Evolutionary conservation across 352 stramenopile genomes (phyloP), one percentile per base, ranked within the genome.

Genomic region (Phytopythium sindhum): DNA sequence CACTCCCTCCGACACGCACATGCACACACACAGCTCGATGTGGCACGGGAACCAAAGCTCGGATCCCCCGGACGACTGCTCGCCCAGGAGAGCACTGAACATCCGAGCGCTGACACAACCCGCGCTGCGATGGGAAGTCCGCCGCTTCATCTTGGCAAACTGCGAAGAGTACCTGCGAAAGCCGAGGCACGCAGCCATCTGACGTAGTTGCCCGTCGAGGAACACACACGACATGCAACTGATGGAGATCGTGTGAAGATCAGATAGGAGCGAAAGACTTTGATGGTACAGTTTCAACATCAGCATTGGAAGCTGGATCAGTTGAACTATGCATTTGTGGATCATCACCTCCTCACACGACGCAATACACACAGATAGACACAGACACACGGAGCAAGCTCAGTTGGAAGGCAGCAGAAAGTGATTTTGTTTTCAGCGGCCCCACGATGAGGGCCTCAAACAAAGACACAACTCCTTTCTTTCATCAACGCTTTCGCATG

Each of bases 391-490:
- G 21, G 5, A 12, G 42, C 73, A 86, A 88, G 81, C 81, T 90
- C 81, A 88, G 81, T 90, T 83, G 81, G 79, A 90, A 90, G 81
- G 81, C 81, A 90, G 80, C 81, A 90, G 81, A 90, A 90, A 90
- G 78, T 88, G 75, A 79, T 85, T 81, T 75, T 84, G 73, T 78
- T 86, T 88, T 88, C 77, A 86, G 65, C 57, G 52, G 73, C 67
- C 66, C 71, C 64, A 76, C 64, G 62, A 77, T 72, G 66, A 78
- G 68, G 52, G 61, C 70, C 60, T 88, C 77, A 87, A 65, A 84
- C 73, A 86, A 84, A 86, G 68, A 88, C 72, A 86, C 63, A 81
- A 81, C 77, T 86, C 75, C 80, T 88, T 86, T 90, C 81, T 81
- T 90, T 90, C 81, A 86, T 90, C 81, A 78, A 67, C 63, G 78